Evolutionary conservation across 208 protist genomes (phyloP), one percentile per base, ranked within the genome.

Genomic region (Trypanosoma vivax): DNA sequence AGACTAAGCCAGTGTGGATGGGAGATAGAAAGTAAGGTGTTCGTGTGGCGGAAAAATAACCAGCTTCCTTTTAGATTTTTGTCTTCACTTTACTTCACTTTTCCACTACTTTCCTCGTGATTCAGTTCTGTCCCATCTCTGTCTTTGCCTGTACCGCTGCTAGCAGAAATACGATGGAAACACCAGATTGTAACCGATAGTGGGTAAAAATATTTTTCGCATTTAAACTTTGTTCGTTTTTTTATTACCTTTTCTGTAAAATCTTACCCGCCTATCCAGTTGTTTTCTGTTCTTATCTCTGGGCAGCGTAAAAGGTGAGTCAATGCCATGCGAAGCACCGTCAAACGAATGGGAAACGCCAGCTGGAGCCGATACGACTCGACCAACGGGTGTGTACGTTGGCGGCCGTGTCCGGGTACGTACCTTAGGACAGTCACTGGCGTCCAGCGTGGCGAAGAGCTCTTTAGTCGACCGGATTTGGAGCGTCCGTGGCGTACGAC

Each of bases 401-500:
- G 83, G 60, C 9, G 74, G 81, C 27, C 49, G 76, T 4, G 53
- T 18, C 83, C 88, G 1, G 83, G 81, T 0, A 75, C 71, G 9
- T 90, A 89, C 53, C 35, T 89, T 11, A 79, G 79, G 38, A 90
- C 83, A 3, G 46, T 63, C 13, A 94, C 83, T 11, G 88, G 88
- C 13, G 73, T 83, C 0, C 58, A 76, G 30, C 72, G 88, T 0
- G 88, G 88, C 0, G 82, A 92, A 50, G 88, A 94, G 41, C 69
- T 94, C 2, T 94, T 92, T 54, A 72, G 75, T 30, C 80, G 88
- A 0, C 88, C 88, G 3, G 87, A 94, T 31, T 70, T 94, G 28
- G 77, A 90, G 58, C 75, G 88, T n/a, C 88, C 88, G 9, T 94
- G 88, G 84, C 74, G 88, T 3, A 76, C 78, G 5, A 46, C 55